phyloP scores from a whole-genome alignment of 495 filamentous ascomycete genomes.

The Cercophora scortea region DNA sequence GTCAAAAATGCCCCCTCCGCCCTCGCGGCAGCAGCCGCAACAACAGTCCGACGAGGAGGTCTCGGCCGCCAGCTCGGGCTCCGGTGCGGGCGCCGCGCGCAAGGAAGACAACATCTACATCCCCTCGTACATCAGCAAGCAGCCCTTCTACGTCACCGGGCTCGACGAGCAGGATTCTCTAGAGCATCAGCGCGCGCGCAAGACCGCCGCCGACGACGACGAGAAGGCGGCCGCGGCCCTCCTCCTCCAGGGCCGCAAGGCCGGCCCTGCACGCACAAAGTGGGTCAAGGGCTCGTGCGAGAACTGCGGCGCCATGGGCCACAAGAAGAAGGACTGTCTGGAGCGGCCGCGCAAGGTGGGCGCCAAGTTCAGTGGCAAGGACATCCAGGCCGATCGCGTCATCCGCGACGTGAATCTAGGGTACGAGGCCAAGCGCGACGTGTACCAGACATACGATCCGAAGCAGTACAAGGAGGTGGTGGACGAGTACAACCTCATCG shows the following conservation, averaged over 20 bases:
- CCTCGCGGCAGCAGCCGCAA: slow-evolving; percentile 8
- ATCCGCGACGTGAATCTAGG: slow-evolving; percentile 76
- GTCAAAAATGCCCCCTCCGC: slow-evolving; percentile 8
- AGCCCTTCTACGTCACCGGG: slow-evolving; percentile 91
- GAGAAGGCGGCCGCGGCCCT: slow-evolving; percentile 51
- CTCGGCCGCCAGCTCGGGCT: slow-evolving; percentile 5
- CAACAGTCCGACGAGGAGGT: neutral
- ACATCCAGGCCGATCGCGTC: slow-evolving; percentile 91
- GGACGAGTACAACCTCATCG: slow-evolving; percentile 79
- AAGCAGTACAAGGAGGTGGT: slow-evolving; percentile 78
- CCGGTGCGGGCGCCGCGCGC: slow-evolving; percentile 43
- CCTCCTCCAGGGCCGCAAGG: slow-evolving; percentile 55
- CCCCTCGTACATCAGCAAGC: slow-evolving; percentile 94
- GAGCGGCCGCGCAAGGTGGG: slow-evolving; percentile 83
- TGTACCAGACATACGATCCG: slow-evolving; percentile 95
- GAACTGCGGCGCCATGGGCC: slow-evolving; percentile 95
- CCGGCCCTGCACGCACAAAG: slow-evolving; percentile 81
- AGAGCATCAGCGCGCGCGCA: slow-evolving; percentile 89
- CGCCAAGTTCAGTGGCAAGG: slow-evolving; percentile 83
- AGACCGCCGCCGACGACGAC: slow-evolving; percentile 42
- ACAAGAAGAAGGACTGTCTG: slow-evolving; percentile 90
- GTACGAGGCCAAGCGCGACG: slow-evolving; percentile 97
- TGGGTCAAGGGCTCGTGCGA: slow-evolving; percentile 97
- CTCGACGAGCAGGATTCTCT: slow-evolving; percentile 77
- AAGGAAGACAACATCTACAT: slow-evolving; percentile 98